phyloP scores from a whole-genome alignment of 2,329 filamentous ascomycete species.

The Ophiobolus disseminans region DNA sequence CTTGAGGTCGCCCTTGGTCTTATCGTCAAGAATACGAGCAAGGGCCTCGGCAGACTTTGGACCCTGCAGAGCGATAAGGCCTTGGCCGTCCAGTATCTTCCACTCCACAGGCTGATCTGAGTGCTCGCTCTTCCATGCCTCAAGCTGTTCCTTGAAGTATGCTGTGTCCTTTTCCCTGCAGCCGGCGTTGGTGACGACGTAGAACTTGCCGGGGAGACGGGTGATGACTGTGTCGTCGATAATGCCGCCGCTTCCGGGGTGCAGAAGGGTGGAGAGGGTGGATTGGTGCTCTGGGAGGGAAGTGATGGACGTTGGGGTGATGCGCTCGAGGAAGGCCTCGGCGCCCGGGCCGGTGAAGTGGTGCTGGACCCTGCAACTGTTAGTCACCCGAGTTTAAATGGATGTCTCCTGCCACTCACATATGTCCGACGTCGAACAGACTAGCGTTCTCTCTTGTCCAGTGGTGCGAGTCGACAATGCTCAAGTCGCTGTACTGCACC shows the following conservation, averaged over 20 bases:
- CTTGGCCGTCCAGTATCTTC: slow-evolving; percentile 74
- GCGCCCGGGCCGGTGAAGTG: slow-evolving; percentile 82
- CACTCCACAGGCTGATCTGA: slow-evolving; percentile 64
- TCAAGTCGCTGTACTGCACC: slow-evolving; percentile 80
- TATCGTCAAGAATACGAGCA: slow-evolving; percentile 64
- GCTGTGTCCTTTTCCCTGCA: slow-evolving; percentile 86
- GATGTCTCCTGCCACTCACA: slow-evolving; percentile 63
- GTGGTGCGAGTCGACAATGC: slow-evolving; percentile 82
- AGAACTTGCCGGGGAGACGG: slow-evolving; percentile 71
- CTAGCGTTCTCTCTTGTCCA: slow-evolving; percentile 90
- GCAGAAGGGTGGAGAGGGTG: slow-evolving; percentile 83
- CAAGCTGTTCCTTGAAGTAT: slow-evolving; percentile 76
- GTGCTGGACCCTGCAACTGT: slow-evolving; percentile 71
- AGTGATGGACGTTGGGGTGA: slow-evolving; percentile 79
- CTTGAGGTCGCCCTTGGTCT: slow-evolving; percentile 51
- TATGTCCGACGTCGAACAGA: slow-evolving; percentile 95
- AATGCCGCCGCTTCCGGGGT: slow-evolving; percentile 79
- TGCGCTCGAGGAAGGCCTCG: slow-evolving; percentile 77
- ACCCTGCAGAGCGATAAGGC: slow-evolving; percentile 88
- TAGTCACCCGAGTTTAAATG: background rate
- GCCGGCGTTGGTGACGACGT: slow-evolving; percentile 94
- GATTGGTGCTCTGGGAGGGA: slow-evolving; percentile 71
- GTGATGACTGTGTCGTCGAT: slow-evolving; percentile 95
- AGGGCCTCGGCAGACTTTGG: slow-evolving; percentile 77
- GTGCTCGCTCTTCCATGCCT: slow-evolving; percentile 52